Evolutionary conservation across 1,284 basidiomycete species (phyloP), one percentile per base, ranked within the genome.

Genomic region (Cryptococcus sp.): DNA sequence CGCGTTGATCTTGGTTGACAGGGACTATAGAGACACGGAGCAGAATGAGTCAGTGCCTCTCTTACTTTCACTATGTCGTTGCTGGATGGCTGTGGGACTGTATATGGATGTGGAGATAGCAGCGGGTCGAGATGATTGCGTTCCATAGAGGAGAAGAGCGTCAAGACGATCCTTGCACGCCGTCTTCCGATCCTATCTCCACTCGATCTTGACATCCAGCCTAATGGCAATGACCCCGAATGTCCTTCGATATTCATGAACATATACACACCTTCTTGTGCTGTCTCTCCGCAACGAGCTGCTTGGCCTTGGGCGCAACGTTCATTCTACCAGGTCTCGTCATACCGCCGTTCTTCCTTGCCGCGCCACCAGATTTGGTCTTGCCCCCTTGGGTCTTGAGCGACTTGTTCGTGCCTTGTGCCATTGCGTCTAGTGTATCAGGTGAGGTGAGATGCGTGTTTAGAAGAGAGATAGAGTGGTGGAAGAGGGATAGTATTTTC

Each of bases 1-100:
- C 74, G 86, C 86, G 75, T 89, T 91, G 74, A 94, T 93, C 79
- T 91, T 92, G 56, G 90, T 87, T 62, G 88, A 89, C 62, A 95
- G 81, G 68, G 84, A 81, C 92, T 93, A 74, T 35, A 27, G 6
- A 20, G n/a, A 35, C 23, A 46, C 11, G 7, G 23, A 53, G 40
- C 27, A 23, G 3, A 50, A 40, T 31, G 20, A 11, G 47, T 66
- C 17, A 65, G 60, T 41, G 7, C 13, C n/a, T 27, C 10, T 23
- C n/a, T 35, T 7, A 11, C 16, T 19, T n/a, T 35, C n/a, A 19
- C 35, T 27, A 19, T 5, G 56, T n/a, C 31, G 49, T 8, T 46
- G 31, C 11, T 22, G 46, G 25, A 53, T 17, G n/a, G 10, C 23
- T n/a, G 41, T 50, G 8, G 3, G 7, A 48, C 39, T 10, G 15